These are phyloP conservation scores for Neocatenulostroma microsporum DNA, from an alignment of 2,329 filamentous ascomycete species.

Conservation along the genomic window DNA sequence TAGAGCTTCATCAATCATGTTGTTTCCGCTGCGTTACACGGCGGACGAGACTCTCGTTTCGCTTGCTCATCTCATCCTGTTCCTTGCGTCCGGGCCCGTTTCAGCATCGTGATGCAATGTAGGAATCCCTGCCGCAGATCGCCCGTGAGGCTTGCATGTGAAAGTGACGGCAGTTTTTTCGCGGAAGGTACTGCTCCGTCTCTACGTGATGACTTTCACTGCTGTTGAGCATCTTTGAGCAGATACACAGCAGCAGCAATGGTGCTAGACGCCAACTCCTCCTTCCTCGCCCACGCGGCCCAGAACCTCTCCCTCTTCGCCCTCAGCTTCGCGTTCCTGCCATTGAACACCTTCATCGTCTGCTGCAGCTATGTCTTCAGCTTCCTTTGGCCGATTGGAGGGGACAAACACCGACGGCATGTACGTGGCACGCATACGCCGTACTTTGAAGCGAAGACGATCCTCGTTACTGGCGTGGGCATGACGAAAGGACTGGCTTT, in stretches of 20 bases:
- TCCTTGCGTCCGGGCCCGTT: not conserved
- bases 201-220: not conserved
- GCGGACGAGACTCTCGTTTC: too few relatives aligned
- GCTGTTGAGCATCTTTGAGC: not conserved
- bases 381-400: constrained; percentile 24
- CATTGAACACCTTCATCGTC: constrained; percentile 43
- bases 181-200: not conserved
- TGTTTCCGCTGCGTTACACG: too few relatives aligned
- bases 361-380: constrained; percentile 29
- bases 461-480: constrained; percentile 65
- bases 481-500: constrained; percentile 64
- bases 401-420: constrained; percentile 17
- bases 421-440: constrained; percentile 24
- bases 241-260: not conserved
- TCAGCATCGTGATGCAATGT: not conserved
- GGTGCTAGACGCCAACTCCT: constrained; percentile 31
- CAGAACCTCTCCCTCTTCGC: constrained; percentile 42
- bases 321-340: constrained; percentile 40
- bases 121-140: too few relatives aligned
- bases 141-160: constrained; percentile 2
- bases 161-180: not conserved
- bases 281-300: constrained; percentile 34
- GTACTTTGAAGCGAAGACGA: constrained; percentile 42
- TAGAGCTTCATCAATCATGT: too few relatives aligned
- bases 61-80: too few relatives aligned